These are phyloP conservation scores for Lathyrus oleraceus DNA, from an alignment of 306 rosid species.

Conservation along the genomic window DNA sequence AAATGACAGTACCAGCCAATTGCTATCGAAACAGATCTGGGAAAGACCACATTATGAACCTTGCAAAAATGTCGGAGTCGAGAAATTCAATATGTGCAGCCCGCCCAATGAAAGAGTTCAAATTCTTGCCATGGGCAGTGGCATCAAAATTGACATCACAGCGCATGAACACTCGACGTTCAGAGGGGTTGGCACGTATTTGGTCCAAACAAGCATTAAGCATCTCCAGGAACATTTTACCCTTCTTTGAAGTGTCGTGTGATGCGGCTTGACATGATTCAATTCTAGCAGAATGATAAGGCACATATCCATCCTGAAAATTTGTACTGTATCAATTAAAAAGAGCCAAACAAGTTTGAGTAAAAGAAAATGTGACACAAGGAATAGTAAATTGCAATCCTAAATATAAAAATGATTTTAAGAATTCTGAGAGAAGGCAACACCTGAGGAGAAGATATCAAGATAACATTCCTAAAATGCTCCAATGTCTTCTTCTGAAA, in stretches of 20 bases:
- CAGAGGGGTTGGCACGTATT: constrained; percentile 58
- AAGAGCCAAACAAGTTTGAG: constrained; percentile 9
- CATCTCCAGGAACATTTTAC: constrained; percentile 76
- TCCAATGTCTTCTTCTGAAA: constrained; percentile 89
- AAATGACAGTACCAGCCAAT: neutral
- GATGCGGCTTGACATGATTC: constrained; percentile 88
- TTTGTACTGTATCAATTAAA: constrained; percentile 28
- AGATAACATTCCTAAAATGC: constrained; percentile 74
- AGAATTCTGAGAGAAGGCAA: constrained; percentile 20
- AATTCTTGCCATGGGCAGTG: constrained; percentile 79
- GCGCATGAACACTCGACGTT: constrained; percentile 76
- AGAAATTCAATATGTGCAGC: constrained; percentile 93
- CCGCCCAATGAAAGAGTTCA: constrained; percentile 78
- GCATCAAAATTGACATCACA: constrained; percentile 89
- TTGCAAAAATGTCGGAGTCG: constrained; percentile 78
- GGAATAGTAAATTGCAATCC: neutral
- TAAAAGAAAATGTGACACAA: neutral
- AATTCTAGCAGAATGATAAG: constrained; percentile 94
- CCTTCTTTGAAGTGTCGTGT: constrained; percentile 68
- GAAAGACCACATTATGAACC: constrained; percentile 93
- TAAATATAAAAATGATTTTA: neutral
- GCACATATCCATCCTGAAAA: constrained; percentile 89
- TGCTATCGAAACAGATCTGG: constrained; percentile 66
- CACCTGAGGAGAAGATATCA: constrained; percentile 97
- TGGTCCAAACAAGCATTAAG: constrained; percentile 83